Evolutionary conservation across 2,329 filamentous ascomycete genomes (phyloP), one percentile per base, ranked within the genome.

Genomic region (Thelonectria rubi): DNA sequence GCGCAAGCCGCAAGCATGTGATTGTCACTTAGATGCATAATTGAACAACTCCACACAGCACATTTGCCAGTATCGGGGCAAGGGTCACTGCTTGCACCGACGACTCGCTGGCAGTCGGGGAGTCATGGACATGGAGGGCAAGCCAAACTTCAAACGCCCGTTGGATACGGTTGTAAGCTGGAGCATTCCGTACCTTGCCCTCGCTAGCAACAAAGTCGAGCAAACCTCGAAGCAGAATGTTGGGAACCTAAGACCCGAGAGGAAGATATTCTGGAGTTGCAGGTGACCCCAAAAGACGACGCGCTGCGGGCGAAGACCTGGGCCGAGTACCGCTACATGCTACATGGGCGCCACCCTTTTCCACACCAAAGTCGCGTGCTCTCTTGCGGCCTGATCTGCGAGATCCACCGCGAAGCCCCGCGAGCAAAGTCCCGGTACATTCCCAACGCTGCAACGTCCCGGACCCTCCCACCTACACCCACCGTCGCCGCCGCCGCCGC

Each of bases 1-100:
- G 46, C 55, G 53, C 63, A 52, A 58, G 45, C 63, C 46, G 17
- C 21, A 71, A 70, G 69, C 69, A 71, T 71, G 69, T 71, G 69
- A 71, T 69, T 63, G 59, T 69, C 54, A 64, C 43, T 54, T 70
- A 71, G 60, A 58, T 68, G 69, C 66, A 68, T 69, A 68, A 42
- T 37, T 4, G 12, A 37, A 3, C 34, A 37, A 37, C 34, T 37
- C 34, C 34, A 37, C 34, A 37, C 34, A 37, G 34, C 34, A 3
- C 12, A 37, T 37, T 37, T 37, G 34, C 34, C 34, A 37, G 34
- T 37, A 37, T 37, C 34, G 34, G 34, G 34, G 34, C 34, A 32
- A 43, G 24, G n/a, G 26, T 2, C 34, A 37, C 15, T 3, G 9
- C 34, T 37, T 9, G 26, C 26, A 30, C 26, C 26, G 26, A 30